Percentiles rank a stretch among this genome's conserved stretches.
Conservation (phyloP, 192 early-diverging fungal genomes). For the Entophlyctis luteolus region DNA sequence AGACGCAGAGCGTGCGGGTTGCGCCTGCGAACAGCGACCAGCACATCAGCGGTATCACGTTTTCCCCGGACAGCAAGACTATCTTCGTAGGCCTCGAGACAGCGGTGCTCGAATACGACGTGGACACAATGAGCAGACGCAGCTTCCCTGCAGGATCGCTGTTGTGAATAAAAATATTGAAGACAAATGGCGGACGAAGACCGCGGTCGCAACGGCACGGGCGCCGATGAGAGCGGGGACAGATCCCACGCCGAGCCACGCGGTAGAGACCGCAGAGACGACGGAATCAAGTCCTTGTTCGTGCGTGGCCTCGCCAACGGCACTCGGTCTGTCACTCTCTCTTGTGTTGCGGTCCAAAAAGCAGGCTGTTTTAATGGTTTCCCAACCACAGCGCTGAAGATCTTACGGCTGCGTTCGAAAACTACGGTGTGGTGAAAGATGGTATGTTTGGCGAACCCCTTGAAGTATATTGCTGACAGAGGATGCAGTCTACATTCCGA, state of each 20-base stretch:
- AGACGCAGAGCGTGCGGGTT: slow-evolving; percentile 76
- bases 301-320: slow-evolving; percentile 38
- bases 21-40: slow-evolving; percentile 61
- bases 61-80: slow-evolving; percentile 76
- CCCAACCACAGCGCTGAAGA: slow-evolving; percentile 30
- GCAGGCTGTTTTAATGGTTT: background rate
- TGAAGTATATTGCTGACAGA: background rate
- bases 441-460: slow-evolving; percentile 16
- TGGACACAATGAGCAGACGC: slow-evolving; percentile 73
- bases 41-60: slow-evolving; percentile 81
- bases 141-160: slow-evolving; percentile 78
- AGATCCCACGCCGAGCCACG: background rate
- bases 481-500: slow-evolving; percentile 41
- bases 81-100: slow-evolving; percentile 87
- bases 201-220: background rate
- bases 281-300: slow-evolving; percentile 34
- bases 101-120: slow-evolving; percentile 74
- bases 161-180: slow-evolving; percentile 49
- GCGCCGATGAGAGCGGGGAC: background rate
- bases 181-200: background rate
- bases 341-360: background rate
- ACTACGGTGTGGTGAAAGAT: slow-evolving; percentile 42
- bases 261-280: slow-evolving; percentile 16
- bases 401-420: slow-evolving; percentile 41
- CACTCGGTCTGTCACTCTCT: slow-evolving; percentile 27